Evolutionary conservation across 1,284 basidiomycete species (phyloP), one percentile per base, ranked within the genome.

Genomic region (Porogramme epimiltina): DNA sequence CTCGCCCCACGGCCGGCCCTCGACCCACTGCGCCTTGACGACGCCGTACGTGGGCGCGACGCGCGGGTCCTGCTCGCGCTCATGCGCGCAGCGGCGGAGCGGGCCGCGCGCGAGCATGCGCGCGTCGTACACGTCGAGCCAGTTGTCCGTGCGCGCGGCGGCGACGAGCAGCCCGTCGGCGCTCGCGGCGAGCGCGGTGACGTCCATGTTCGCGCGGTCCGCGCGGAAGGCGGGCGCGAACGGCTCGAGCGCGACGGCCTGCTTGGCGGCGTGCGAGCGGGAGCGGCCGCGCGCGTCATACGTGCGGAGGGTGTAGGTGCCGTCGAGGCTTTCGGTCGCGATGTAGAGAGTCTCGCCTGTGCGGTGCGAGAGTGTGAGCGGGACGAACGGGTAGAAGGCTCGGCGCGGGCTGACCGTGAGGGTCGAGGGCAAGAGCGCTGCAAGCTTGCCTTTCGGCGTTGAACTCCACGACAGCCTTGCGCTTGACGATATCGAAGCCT

Each of bases 141-240:
- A 63, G 56, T 87, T 85, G 62, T 89, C 85, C 40, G 66, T 80
- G 39, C 85, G 74, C 5, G 75, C 82, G 4, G 85, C 60, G 3
- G 85, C 82, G 4, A 89, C 70, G 57, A 82, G 80, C 4, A 81
- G 66, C 6, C 78, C 79, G 56, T 87, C 86, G 0, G 84, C 76
- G 59, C 84, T 86, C 62, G 81, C 84, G 1, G 70, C 59, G 16
- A 79, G 74, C 42, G 64, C 63, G 42, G 74, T 81, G 28, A 87
- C 74, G 61, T 85, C 81, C 59, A n/a, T 67, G 70, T 24, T 62
- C 23, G 31, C 31, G 9, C 39, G 25, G 45, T 37, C 25, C 18
- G 33, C 15, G 34, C 34, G 8, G 34, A 16, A 37, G 22, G 34
- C 63, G 31, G 66, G 60, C 3, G 58, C 46, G 49, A 77, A 75